Evolutionary conservation across 192 early-diverging fungal species (phyloP), one percentile per base, ranked within the genome.

Genomic region (Coemansia sp.): DNA sequence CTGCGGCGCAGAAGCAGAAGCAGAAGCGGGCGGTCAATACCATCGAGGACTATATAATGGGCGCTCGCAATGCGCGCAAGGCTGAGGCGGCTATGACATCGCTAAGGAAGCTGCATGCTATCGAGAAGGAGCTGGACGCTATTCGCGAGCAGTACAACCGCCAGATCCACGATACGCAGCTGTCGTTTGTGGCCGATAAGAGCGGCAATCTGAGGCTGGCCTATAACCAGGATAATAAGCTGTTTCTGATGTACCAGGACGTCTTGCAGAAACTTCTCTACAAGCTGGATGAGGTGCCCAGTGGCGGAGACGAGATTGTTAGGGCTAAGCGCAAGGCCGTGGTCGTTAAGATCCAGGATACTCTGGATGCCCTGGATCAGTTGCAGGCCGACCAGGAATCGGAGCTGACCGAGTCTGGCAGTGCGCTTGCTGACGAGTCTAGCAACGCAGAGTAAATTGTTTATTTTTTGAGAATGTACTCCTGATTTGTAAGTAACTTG

Each of bases 151-250:
- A 74, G 59, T 79, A 79, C 48, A 74, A 69, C 61, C 48, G 36
- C 28, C 72, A 68, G 36, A 48, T 79, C 11, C 65, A 39, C 25
- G 72, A 79, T 55, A 74, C 72, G 9, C 77, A 79, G 62, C 47
- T 79, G 48, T 73, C 77, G 23, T 79, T 79, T 71, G 68, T 79
- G 0, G 70, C 77, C 0, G 77, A 79, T 61, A 74, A 71, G 57
- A 52, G 64, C n/a, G 77, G 77, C 10, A 45, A 68, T 13, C 59
- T 79, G 47, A 67, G 53, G 16, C 62, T 79, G 41, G 77, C 77
- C 0, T 73, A 74, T 34, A 71, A 79, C 62, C 21, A 65, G 18
- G 55, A 34, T 13, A 79, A 79, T 59, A 43, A 55, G 12, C 57
- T 59, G 9, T 79, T 79, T 58, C 69, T 70, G 47, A 69, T 63